phyloP scores from a whole-genome alignment of 192 early-diverging fungal species.

The Geranomyces variabilis region DNA sequence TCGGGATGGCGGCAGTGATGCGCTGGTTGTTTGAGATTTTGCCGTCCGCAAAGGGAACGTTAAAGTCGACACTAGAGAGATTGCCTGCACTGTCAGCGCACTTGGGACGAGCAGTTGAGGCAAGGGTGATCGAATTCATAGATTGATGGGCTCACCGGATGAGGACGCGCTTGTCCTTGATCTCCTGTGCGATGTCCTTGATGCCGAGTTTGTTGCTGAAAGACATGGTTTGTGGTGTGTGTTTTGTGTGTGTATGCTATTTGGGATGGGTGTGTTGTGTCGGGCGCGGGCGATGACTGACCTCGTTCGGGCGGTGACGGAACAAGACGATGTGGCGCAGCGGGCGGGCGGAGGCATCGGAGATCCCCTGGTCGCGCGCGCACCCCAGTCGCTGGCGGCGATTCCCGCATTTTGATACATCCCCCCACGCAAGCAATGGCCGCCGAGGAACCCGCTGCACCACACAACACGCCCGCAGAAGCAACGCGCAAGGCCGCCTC shows the following conservation, averaged over 20 bases:
- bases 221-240: conserved; percentile 52
- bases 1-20: conserved; percentile 92
- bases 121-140: too few species aligned
- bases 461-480: too few species aligned
- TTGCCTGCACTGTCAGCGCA: not conserved
- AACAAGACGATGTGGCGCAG: too few species aligned
- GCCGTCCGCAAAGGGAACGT: conserved; percentile 93
- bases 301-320: too few species aligned
- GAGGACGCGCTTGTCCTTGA: conserved; percentile 85
- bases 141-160: conserved; percentile 86
- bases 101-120: too few species aligned
- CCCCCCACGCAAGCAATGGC: too few species aligned
- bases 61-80: conserved; percentile 87
- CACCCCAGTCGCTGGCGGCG: too few species aligned
- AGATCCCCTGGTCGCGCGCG: too few species aligned
- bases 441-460: too few species aligned
- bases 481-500: not conserved
- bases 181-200: conserved; percentile 69
- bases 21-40: conserved; percentile 97
- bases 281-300: too few species aligned
- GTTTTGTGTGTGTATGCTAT: not conserved
- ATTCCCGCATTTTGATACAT: too few species aligned
- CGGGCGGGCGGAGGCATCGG: too few species aligned
- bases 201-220: conserved; percentile 78
- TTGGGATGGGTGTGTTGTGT: not conserved